phyloP scores from a whole-genome alignment of 805 yeast genomes.

The Peterozyma toletana region DNA sequence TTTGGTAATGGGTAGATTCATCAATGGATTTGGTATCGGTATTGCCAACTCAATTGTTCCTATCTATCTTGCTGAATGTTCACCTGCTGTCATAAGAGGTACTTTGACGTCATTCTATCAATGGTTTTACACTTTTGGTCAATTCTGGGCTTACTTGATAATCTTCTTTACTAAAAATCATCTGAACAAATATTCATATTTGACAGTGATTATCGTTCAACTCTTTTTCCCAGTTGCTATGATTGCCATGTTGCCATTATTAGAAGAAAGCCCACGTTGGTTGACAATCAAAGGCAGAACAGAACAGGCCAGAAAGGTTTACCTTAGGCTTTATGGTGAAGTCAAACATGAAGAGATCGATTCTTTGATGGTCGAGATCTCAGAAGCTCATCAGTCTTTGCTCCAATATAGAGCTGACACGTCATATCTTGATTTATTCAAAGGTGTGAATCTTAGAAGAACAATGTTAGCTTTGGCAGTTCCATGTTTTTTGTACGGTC shows the following conservation, averaged over 20 bases:
- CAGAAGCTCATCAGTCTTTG: slow-evolving; percentile 34
- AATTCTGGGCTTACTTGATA: slow-evolving; percentile 33
- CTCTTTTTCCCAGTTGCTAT: slow-evolving; percentile 39
- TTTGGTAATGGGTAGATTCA: slow-evolving; percentile 3
- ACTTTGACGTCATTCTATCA: slow-evolving; percentile 8
- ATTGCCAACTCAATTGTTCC: slow-evolving; percentile 8
- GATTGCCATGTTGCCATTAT: slow-evolving; percentile 22
- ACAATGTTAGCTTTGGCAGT: slow-evolving; percentile 34
- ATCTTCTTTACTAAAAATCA: slow-evolving; percentile 31
- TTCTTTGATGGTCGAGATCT: slow-evolving; percentile 34
- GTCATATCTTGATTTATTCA: slow-evolving; percentile 33
- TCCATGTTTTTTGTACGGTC: slow-evolving; percentile 14
- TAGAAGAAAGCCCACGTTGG: slow-evolving; percentile 75
- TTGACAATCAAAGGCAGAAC: slow-evolving; percentile 44
- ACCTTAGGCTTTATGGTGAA: slow-evolving; percentile 22
- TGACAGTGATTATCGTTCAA: slow-evolving; percentile 27
- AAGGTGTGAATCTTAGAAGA: slow-evolving; percentile 35
- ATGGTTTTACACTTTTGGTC: slow-evolving; percentile 10
- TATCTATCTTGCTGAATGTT: slow-evolving; percentile 7
- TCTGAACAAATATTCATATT: slow-evolving; percentile 22
- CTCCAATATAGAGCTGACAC: slow-evolving; percentile 14
- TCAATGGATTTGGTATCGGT: slow-evolving; percentile 7
- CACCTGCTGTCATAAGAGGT: slow-evolving; percentile 6
- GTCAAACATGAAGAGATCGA: slow-evolving; percentile 23
- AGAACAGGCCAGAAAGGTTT: slow-evolving; percentile 38